Base-by-base conservation (phyloP, 2,329 filamentous ascomycete species). In the Pyrenochaeta sp. region DNA sequence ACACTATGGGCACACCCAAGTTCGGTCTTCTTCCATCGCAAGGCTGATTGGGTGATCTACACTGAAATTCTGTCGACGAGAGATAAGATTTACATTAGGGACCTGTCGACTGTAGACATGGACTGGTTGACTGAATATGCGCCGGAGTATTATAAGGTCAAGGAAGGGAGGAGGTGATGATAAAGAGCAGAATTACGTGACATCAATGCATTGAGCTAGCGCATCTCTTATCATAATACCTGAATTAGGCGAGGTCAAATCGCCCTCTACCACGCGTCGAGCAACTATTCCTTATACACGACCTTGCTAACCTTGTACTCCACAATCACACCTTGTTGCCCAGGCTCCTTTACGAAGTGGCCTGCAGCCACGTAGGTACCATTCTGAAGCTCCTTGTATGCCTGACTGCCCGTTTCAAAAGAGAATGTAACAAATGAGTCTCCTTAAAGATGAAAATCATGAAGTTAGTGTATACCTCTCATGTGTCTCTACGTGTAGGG, bases 11-110 rank as follows among this genome's bases (percentile, higher is more conserved):
- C 93, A 24, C 95, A 99, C 78, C 95, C 95, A 0, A 96, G 88
- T 72, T 96, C 91, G 39, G 80, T 98, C 66, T 92, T 98, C 88
- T 98, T 98, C 82, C 96, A 97, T 77, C 88, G 93, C 55, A 97
- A 96, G 81, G 92, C 92, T 10, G 93, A 97, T 64, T 98, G 94
- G 93, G 93, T 98, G 9, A 86, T 99, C 34, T 99, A 97, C 73
- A 91, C 96, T 69, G 94, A 97, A 79, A 88, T 97, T 37, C 87
- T 97, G 83, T 92, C 98, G 80, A 96, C 91, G 4, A 88, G 90
- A 9, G 87, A 86, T 63, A 98, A 98, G 83, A 93, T 87, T 0
- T 98, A 90, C 74, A 96, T 99, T 68, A 85, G 92, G 54, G 94
- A 98, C 77, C 82, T 98, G 58, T 95, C 90, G n/a, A 95, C 92